Evolutionary conservation across 495 filamentous ascomycete species (phyloP), one percentile per base, ranked within the genome.

Genomic region (Trichoderma reesei): DNA sequence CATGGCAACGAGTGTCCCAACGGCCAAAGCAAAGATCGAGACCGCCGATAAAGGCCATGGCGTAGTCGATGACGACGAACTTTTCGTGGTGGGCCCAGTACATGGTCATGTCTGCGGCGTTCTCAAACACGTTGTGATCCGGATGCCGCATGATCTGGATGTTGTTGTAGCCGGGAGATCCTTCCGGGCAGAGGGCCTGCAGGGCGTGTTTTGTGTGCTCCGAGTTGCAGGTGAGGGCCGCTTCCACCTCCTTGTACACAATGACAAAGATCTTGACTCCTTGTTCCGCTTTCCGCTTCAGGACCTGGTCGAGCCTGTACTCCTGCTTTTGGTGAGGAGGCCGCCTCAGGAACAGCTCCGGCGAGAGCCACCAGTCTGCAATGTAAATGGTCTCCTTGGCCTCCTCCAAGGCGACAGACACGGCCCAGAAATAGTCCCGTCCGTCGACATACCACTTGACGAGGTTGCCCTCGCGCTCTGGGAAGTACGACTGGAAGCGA

Each of bases 41-140:
- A 2, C 93, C 93, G 44, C 93, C 93, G 64, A 96, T 91, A 69
- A 96, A 98, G 18, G 91, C 93, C 66, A 93, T 70, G 18, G 84
- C 82, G 73, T 96, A 95, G 75, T 98, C 93, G 62, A 97, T 88
- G 38, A 98, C 90, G 62, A 97, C 86, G 75, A 96, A 90, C 70
- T 98, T 98, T 71, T 98, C 93, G 72, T 98, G 93, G 72, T 98
- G 93, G 0, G 93, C 93, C 93, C 93, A 98, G 75, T 97, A 97
- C 70, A 97, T 90, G 0, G 91, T 97, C 92, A 96, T 96, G 66
- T 98, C 93, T 9, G 90, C 90, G 1, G 86, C 90, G 72, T 98
- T 97, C 68, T 96, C 91, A 46, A 98, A 84, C 41, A 96, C 82
- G 68, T 96, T 96, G 74, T 98, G 93, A 72, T 98, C 93, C 2